Evolutionary conservation across 768 basidiomycete genomes (phyloP), one percentile per base, ranked within the genome.

Genomic region (Boletus rufocinnamomeus): DNA sequence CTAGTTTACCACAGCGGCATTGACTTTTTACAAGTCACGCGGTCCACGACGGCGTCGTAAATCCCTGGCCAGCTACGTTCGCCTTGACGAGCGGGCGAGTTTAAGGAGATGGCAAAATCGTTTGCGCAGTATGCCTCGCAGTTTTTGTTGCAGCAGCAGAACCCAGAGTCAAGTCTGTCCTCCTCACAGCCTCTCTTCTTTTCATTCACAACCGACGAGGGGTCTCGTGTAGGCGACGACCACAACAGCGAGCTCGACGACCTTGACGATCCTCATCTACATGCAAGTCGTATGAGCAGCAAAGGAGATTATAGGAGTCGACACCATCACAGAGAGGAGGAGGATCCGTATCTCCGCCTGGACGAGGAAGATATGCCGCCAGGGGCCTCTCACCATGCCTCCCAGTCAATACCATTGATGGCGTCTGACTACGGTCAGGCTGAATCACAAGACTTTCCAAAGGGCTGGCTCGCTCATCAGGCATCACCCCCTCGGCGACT

Each of bases 101-200:
- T 59, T 35, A 27, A 50, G 64, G 63, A 60, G 67, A 81, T 81
- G 80, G 82, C 86, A 50, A 82, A 87, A 63, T 88, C 89, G 38
- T 92, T 92, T 74, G 87, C 88, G 64, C 84, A 84, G 51, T 91
- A 89, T 77, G 90, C 90, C 50, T 91, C 90, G 45, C 89, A 91
- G 65, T 91, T 91, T 70, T 77, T 92, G 71, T 85, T 81, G 69
- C 80, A 82, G 63, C 85, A 84, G 66, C 80, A 75, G 58, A 76
- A 78, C 55, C 69, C 71, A 57, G 77, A 82, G 38, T 82, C 81
- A 64, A 75, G 82, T 66, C 80, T 82, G 41, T 82, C 84, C 23
- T 85, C 85, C 40, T 79, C 77, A 38, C 89, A 91, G 74, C 91
- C 91, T 54, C 83, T 93, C 72, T 93, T 93, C 80, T 93, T 89